Base-by-base conservation (phyloP, 169 alveolate genomes). In the Besnoitia besnoiti region DNA sequence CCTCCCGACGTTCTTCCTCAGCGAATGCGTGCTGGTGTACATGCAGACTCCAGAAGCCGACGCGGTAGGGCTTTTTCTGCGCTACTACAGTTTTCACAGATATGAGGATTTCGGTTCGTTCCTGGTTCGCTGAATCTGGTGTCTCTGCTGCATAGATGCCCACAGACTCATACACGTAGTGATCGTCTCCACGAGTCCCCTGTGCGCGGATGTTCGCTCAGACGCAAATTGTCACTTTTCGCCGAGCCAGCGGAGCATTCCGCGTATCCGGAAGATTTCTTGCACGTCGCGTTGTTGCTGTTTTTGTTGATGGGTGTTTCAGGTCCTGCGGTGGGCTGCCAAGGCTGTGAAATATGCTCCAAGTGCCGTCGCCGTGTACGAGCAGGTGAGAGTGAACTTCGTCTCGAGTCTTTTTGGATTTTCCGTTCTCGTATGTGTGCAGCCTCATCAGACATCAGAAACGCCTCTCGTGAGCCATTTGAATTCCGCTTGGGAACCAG, bases 21-120 rank as follows among this genome's bases (percentile, higher is more conserved):
- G 80, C 80, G 80, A 67, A 35, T 67, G 80, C 80, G 80, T 67
- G 10, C 80, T 67, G 39, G 80, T 67, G 39, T 67, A 67, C 80
- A 67, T 67, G 80, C 14, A 67, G 39, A 30, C 47, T 16, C 44
- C 80, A 1, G 46, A 67, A 5, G 80, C 80, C 19, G 80, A 67
- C 80, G 80, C 80, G 42, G 80, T 67, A n/a, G n/a, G 80, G 39
- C 44, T 19, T 16, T 1, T 50, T 50, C 62, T 50, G 19, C 19
- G 30, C 19, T 10, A 14, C 62, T 50, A 10, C 30, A 10, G 62
- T 19, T 50, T 19, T 50, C 19, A n/a, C n/a, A n/a, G n/a, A n/a
- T n/a, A n/a, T n/a, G n/a, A n/a, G n/a, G n/a, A n/a, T n/a, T n/a
- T n/a, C n/a, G n/a, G n/a, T n/a, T n/a, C n/a, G n/a, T n/a, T n/a